Evolutionary conservation across 2,329 filamentous ascomycete genomes (phyloP), one percentile per base, ranked within the genome.

Genomic region (Clarireedia homoeocarpa): DNA sequence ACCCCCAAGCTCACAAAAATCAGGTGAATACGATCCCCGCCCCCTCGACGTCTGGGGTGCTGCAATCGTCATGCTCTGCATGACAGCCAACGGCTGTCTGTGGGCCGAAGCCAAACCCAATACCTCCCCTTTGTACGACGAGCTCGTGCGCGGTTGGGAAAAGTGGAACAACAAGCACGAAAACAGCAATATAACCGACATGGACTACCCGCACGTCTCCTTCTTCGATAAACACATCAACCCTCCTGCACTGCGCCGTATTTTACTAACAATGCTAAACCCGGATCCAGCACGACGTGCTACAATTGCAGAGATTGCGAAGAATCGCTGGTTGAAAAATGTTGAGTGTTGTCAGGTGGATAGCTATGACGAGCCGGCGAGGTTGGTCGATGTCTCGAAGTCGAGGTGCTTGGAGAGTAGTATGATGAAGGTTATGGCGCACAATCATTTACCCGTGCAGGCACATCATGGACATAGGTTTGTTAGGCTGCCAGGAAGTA

Each of bases 1-100:
- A 20, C 20, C 23, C 24, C 44, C 42, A 51, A 57, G 36, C 54
- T 53, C 26, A 49, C 34, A 59, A 56, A 53, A 47, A 53, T 20
- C 30, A 76, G 75, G 73, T 20, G 70, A 75, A 42, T 86, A 86
- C 65, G 91, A 95, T 67, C 86, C 91, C 1, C 84, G 89, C 47
- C 82, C 85, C 4, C 75, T 95, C 12, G 91, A 96, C 66, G 86
- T 95, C 12, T 96, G 91, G 91, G 86, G 87, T 54, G 86, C 86
- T 51, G 91, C 85, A 24, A 85, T 95, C 56, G 86, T 94, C 62
- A 92, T 89, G 78, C 74, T 95, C 57, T 85, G 86, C 60, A 81
- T 95, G 61, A 82, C 81, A 40, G 88, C 87, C 65, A 81, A 82
- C 45, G 88, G 83, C 23, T 84, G 81, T 47, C 80, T 91, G 6